These are phyloP conservation scores for Prunella vulgaris DNA, from an alignment of 257 asterid species.

Conservation along the genomic window DNA sequence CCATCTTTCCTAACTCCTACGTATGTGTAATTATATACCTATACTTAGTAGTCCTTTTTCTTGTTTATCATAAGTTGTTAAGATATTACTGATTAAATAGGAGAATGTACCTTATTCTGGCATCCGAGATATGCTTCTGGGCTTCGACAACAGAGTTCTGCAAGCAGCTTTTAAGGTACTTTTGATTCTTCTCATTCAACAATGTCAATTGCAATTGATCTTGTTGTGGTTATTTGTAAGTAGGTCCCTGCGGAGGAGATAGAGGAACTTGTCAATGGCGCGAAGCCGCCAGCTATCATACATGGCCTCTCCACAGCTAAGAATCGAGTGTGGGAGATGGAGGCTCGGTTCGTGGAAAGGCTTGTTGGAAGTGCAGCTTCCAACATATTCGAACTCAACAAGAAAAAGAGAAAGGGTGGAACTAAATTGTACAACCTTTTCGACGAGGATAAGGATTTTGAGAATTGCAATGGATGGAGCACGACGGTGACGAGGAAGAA, in stretches of 20 bases:
- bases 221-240: neutral
- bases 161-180: constrained; percentile 61
- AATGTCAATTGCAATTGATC: neutral
- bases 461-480: constrained; percentile 90
- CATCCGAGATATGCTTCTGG: constrained; percentile 61
- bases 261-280: constrained; percentile 42
- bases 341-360: constrained; percentile 28
- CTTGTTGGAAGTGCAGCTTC: constrained; percentile 29
- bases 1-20: constrained; percentile 50
- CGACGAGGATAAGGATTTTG: constrained; percentile 57
- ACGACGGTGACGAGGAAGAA: constrained; percentile 50
- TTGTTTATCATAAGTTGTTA: neutral
- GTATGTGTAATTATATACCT: constrained; percentile 32
- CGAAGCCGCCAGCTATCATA: constrained; percentile 46
- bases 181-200: neutral
- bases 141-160: constrained; percentile 64
- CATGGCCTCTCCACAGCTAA: constrained; percentile 34
- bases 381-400: constrained; percentile 31
- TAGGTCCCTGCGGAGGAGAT: constrained; percentile 52
- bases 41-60: neutral
- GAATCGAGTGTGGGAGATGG: constrained; percentile 28
- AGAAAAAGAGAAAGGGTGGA: constrained; percentile 31
- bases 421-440: constrained; percentile 46
- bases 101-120: constrained; percentile 60
- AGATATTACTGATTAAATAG: constrained; percentile 29